Percentiles rank a stretch among this genome's conserved stretches.
Conservation (phyloP, 108 stramenopile genomes). For the Pseudonitzschia multiseries region DNA sequence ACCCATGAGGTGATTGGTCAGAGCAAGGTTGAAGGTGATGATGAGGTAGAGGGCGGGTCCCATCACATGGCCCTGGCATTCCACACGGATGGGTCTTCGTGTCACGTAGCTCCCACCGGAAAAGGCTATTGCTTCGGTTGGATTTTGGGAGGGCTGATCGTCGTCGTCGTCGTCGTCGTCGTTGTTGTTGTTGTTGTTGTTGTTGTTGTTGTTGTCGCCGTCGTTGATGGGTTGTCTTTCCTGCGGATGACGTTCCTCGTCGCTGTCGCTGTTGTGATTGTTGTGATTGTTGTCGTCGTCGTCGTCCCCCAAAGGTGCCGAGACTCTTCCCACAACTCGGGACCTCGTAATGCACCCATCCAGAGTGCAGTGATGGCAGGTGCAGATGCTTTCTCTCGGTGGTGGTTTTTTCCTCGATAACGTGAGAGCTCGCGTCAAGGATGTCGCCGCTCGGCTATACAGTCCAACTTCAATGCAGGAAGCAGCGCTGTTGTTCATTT, state of each 20-base stretch:
- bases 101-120: not conserved
- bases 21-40: not conserved
- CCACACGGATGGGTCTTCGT: not conserved
- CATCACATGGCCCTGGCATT: not conserved
- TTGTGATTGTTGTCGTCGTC: not conserved
- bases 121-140: not conserved
- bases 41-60: not conserved
- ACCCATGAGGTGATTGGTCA: not conserved
- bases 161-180: not conserved
- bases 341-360: not conserved
- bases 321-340: not conserved
- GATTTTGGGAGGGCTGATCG: not conserved
- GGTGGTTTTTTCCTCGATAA: not conserved
- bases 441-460: not conserved
- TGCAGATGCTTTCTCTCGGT: not conserved
- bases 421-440: not conserved
- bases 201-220: no score
- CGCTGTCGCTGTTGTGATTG: not conserved
- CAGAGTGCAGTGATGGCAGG: not conserved
- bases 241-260: no score
- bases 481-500: not conserved
- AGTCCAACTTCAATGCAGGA: slow-evolving; percentile 2
- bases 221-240: not conserved
- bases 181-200: not conserved
- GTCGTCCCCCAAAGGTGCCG: not conserved